A percentile compares a stretch with the other conserved stretches of the same genome.
Conservation (phyloP, 208 protist genomes). For the Leishmania braziliensis region DNA sequence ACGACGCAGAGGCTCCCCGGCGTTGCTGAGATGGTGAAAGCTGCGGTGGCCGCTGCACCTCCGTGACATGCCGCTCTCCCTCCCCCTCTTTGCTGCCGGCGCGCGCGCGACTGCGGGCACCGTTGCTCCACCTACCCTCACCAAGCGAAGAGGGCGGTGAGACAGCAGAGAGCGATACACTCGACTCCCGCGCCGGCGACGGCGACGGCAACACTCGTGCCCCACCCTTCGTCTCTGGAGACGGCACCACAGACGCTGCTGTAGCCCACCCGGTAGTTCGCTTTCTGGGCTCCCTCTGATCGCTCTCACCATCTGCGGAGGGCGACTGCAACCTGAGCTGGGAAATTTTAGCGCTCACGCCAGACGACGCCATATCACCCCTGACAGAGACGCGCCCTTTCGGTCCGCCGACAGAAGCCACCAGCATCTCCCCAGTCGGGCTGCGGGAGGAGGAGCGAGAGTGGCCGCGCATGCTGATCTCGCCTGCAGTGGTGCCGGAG, state of each 20-base stretch:
- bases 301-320: background rate
- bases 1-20: background rate
- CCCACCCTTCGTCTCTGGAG: background rate
- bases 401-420: background rate
- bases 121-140: background rate
- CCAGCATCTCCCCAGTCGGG: background rate
- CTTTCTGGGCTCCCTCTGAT: background rate
- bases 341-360: background rate
- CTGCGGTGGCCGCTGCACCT: background rate
- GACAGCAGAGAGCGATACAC: slow-evolving; percentile 20
- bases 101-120: background rate
- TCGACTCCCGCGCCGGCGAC: slow-evolving; percentile 1
- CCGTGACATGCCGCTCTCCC: background rate
- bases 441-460: slow-evolving; percentile 11
- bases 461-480: slow-evolving; percentile 12
- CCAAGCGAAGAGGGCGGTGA: slow-evolving; percentile 12
- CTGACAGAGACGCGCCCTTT: background rate
- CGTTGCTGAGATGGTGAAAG: background rate
- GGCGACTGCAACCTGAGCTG: background rate
- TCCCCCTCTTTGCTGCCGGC: background rate
- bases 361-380: background rate
- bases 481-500: slow-evolving; percentile 5
- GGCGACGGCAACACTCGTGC: background rate
- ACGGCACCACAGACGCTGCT: background rate
- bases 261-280: background rate